Evolutionary conservation across 176 grass and related monocot species (phyloP), one percentile per base, ranked within the genome.

Genomic region (Guadua angustifolia): DNA sequence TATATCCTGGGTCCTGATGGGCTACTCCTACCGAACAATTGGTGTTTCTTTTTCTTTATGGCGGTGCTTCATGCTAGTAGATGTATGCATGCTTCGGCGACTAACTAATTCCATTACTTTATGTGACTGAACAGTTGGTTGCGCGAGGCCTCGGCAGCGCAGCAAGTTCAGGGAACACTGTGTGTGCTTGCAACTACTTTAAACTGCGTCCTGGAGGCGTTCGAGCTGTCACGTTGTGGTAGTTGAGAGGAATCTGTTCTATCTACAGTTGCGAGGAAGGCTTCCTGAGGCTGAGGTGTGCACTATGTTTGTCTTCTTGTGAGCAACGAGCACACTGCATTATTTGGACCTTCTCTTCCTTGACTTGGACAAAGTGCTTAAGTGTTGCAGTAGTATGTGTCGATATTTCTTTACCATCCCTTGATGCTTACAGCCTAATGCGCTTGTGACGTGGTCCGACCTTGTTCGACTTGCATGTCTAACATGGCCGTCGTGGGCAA

Each of bases 331-430:
- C 85, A 29, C 74, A 42, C 32, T 25, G 7, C 51, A 83, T 79
- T 39, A 70, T 71, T 75, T 43, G 29, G 74, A 80, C 74, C 75
- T 22, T 56, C 58, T 80, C 86, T 68, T 40, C 46, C 65, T 89
- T 89, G 83, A 89, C 90, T 5, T 83, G 83, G 83, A 60, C 82
- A 56, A 80, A 80, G 5, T 40, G 74, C 42, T 71, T 86, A 74
- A 46, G 69, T 66, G 51, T 25, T 11, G 57, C 57, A 12, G 22
- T 5, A 25, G 22, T 13, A 11, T 32, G n/a, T 55, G 40, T 42
- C 82, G 53, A 78, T 79, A 53, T 63, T 51, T 86, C 75, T 66
- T 70, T 17, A 19, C 9, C 6, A 8, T 47, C 62, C 69, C 75
- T 36, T 73, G 51, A 75, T 79, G 26, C 63, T 73, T 40, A 68